A percentile compares a stretch with the other conserved stretches of the same genome.
These are phyloP conservation scores for Heterobasidion annosum DNA, from an alignment of 1,284 basidiomycete genomes.

Conservation along the genomic window DNA sequence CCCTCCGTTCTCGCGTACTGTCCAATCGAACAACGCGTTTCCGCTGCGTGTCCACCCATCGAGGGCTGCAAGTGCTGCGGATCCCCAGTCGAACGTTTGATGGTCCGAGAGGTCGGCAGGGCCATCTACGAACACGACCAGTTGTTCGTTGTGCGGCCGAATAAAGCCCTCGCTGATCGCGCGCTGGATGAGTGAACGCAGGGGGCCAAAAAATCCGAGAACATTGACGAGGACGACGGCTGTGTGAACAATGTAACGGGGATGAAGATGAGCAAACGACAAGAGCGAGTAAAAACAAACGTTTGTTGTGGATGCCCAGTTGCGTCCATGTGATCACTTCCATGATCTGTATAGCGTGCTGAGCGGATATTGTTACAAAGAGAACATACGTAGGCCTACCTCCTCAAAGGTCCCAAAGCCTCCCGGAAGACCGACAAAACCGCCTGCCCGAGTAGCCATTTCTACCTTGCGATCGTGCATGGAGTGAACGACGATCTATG, in stretches of 20 bases:
- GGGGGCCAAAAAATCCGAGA: constrained; percentile 68
- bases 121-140: constrained; percentile 69
- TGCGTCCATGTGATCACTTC: constrained; percentile 92
- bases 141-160: constrained; percentile 40
- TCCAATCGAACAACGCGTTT: constrained; percentile 6
- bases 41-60: constrained; percentile 45
- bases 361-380: background rate
- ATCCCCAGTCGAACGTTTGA: constrained; percentile 69
- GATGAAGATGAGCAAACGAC: constrained; percentile 1
- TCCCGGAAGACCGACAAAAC: constrained; percentile 83
- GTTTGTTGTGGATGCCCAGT: constrained; percentile 83
- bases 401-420: constrained; percentile 93
- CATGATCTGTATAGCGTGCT: constrained; percentile 45
- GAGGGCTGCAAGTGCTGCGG: constrained; percentile 57
- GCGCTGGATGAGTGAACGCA: constrained; percentile 63
- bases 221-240: constrained; percentile 83
- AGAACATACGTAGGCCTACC: constrained; percentile 26
- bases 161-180: constrained; percentile 76
- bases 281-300: constrained; percentile 29
- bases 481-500: constrained; percentile 63
- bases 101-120: constrained; percentile 47
- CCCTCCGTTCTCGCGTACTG: background rate
- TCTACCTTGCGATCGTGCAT: constrained; percentile 92
- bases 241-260: constrained; percentile 13
- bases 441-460: constrained; percentile 75